Percentiles rank a stretch among this genome's conserved stretches.
phyloP scores from a whole-genome alignment of 2,329 filamentous ascomycete species.

The Geoglossum cookeanum region DNA sequence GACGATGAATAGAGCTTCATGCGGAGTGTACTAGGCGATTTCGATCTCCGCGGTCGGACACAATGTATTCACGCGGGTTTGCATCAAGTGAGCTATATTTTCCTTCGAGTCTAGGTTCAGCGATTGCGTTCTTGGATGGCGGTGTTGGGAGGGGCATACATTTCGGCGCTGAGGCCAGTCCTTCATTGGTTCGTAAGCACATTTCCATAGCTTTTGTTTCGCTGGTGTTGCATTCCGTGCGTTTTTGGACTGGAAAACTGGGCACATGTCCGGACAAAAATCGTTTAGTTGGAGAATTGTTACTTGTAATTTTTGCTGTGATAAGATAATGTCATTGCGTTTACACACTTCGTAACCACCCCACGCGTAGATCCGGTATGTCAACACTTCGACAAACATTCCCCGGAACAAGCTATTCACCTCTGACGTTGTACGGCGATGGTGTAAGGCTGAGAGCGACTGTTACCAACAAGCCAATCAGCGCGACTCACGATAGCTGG shows the following conservation, averaged over 20 bases:
- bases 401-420: not conserved
- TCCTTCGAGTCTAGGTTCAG: not conserved
- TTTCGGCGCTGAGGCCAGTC: not conserved
- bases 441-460: not conserved
- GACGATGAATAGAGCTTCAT: not conserved
- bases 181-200: not conserved
- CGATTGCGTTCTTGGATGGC: not conserved
- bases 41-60: not conserved
- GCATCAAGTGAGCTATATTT: not conserved
- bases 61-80: not conserved
- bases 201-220: not conserved
- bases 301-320: not conserved
- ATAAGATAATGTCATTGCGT: not conserved
- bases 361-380: not conserved
- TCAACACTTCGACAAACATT: not conserved
- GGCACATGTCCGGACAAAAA: not conserved
- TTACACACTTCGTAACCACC: not conserved
- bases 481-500: not conserved
- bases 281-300: not conserved
- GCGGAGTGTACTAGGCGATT: no score
- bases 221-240: not conserved
- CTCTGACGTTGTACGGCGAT: not conserved
- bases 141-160: not conserved
- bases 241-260: not conserved
- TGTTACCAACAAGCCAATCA: not conserved